These are phyloP conservation scores for Naganishia randhawae DNA, from an alignment of 768 basidiomycete genomes.

Conservation along the genomic window DNA sequence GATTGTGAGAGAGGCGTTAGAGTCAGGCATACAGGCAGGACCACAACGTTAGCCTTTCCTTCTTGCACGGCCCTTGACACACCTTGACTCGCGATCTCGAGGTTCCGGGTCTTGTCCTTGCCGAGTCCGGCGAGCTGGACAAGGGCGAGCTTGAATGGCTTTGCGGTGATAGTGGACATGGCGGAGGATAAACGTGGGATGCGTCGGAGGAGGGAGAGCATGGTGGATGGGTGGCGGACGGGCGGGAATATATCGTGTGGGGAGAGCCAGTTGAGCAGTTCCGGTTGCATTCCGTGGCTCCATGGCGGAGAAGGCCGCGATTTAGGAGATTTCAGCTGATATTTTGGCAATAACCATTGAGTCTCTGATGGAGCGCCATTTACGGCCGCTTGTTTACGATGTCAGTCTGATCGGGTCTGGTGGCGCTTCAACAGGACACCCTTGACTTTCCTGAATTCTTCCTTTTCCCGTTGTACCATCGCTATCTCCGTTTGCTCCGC, in stretches of 20 bases:
- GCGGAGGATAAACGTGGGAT: constrained; percentile 13
- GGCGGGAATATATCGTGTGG: not conserved
- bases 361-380: not conserved
- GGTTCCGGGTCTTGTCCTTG: constrained; percentile 67
- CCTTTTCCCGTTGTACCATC: too few relatives aligned
- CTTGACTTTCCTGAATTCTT: too few relatives aligned
- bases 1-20: not conserved
- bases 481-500: not conserved
- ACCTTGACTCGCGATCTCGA: constrained; percentile 76
- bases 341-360: too few relatives aligned
- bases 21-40: constrained; percentile 65
- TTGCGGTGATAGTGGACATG: constrained; percentile 54
- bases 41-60: constrained; percentile 72
- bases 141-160: constrained; percentile 77
- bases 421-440: not conserved
- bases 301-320: not conserved
- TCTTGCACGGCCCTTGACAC: constrained; percentile 65
- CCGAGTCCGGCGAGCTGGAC: constrained; percentile 80
- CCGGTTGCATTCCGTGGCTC: not conserved
- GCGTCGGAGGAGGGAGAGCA: not conserved
- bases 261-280: not conserved
- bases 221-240: not conserved
- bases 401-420: not conserved
- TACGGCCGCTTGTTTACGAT: not conserved
- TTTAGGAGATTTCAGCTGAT: not conserved